Evolutionary conservation across 805 yeast genomes (phyloP).

Genomic region (Dipodascus albidus): DNA sequence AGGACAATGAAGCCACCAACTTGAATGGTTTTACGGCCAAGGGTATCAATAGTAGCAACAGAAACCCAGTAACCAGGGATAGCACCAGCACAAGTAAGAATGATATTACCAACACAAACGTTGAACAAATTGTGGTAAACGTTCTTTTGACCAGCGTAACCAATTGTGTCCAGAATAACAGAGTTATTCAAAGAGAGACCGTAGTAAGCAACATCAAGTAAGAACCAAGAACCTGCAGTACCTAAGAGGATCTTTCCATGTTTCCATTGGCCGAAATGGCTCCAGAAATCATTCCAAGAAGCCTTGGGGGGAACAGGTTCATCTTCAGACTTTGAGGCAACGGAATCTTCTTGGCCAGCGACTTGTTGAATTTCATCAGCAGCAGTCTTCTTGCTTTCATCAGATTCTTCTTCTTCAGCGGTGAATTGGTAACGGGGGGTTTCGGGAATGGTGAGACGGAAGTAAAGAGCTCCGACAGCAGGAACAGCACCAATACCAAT

Average conservation of each 20-base stretch:
- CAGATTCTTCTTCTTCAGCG: slow-evolving; percentile 38
- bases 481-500: slow-evolving; percentile 89
- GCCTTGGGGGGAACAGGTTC: slow-evolving; percentile 69
- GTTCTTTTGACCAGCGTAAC: slow-evolving; percentile 51
- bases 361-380: background rate
- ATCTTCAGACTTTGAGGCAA: slow-evolving; percentile 31
- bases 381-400: slow-evolving; percentile 38
- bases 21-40: slow-evolving; percentile 51
- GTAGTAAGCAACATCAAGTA: slow-evolving; percentile 52
- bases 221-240: slow-evolving; percentile 49
- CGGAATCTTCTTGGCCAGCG: slow-evolving; percentile 39
- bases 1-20: slow-evolving; percentile 44
- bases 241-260: slow-evolving; percentile 38
- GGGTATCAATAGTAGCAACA: slow-evolving; percentile 39
- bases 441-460: slow-evolving; percentile 87
- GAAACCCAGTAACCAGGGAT: slow-evolving; percentile 55
- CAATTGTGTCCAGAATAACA: slow-evolving; percentile 38
- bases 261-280: slow-evolving; percentile 77
- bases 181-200: slow-evolving; percentile 48
- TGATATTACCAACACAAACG: slow-evolving; percentile 72
- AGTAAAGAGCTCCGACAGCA: slow-evolving; percentile 69
- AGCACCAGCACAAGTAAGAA: slow-evolving; percentile 86
- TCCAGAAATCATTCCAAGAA: slow-evolving; percentile 57
- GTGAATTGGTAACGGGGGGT: slow-evolving; percentile 70
- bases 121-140: slow-evolving; percentile 42